A percentile compares a stretch with the other conserved stretches of the same genome.
These are phyloP conservation scores for Rhizopogon sp. DNA, from an alignment of 768 basidiomycete genomes.

Conservation along the genomic window DNA sequence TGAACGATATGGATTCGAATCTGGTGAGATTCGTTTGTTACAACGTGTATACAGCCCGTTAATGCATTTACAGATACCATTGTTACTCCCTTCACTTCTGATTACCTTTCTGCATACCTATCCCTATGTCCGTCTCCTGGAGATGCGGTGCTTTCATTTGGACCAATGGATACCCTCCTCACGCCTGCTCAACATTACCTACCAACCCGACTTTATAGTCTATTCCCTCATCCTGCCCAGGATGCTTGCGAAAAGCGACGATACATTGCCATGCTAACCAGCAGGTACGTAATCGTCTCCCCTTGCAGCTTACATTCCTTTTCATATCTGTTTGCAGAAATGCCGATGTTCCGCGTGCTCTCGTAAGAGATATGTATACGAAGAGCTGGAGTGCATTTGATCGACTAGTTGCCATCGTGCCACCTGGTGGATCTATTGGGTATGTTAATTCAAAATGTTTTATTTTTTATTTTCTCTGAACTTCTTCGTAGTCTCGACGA, in stretches of 20 bases:
- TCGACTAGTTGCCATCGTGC: constrained; percentile 81
- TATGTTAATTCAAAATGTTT: constrained; percentile 29
- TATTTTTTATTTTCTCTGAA: constrained; percentile 1
- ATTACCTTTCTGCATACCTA: constrained; percentile 72
- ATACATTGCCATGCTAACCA: constrained; percentile 67
- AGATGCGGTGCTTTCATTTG: constrained; percentile 76
- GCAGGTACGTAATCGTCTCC: constrained; percentile 39
- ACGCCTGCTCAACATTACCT: constrained; percentile 71
- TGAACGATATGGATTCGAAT: constrained; percentile 77
- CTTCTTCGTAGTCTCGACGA: constrained; percentile 64
- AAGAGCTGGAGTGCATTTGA: constrained; percentile 93
- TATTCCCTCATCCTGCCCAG: constrained; percentile 81
- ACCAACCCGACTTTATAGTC: constrained; percentile 67
- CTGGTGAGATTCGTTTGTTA: constrained; percentile 39
- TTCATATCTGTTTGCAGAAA: constrained; percentile 42
- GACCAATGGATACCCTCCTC: constrained; percentile 75
- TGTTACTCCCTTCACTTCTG: constrained; percentile 72
- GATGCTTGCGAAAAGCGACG: constrained; percentile 67
- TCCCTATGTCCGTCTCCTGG: constrained; percentile 67
- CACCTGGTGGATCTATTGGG: constrained; percentile 89
- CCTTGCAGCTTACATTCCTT: not conserved
- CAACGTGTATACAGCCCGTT: not conserved
- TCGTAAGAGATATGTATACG: constrained; percentile 88
- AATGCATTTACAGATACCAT: constrained; percentile 48
- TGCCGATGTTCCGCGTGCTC: constrained; percentile 77